phyloP scores from a whole-genome alignment of 345 rosid species.

The Garcia nutans region DNA sequence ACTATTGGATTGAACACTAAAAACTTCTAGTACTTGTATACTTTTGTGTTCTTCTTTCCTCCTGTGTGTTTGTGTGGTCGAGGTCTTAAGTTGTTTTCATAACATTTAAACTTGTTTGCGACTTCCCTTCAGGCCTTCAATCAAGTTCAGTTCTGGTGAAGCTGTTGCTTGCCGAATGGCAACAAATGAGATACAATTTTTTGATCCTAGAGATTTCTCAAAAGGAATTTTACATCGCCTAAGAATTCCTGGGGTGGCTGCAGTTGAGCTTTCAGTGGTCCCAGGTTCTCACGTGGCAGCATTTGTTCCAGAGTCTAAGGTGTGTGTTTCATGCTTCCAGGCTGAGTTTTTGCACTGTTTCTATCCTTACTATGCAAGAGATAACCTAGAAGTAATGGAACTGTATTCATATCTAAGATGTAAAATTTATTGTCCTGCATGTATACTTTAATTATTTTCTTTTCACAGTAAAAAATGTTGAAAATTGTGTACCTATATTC shows the following conservation, averaged over 20 bases:
- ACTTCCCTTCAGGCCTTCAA: conserved; percentile 65
- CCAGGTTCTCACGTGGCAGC: conserved; percentile 87
- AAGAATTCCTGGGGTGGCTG: conserved; percentile 75
- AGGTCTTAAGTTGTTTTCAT: neutral
- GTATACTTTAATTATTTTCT: neutral
- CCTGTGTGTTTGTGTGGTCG: neutral
- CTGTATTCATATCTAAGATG: neutral
- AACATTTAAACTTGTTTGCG: conserved; percentile 14
- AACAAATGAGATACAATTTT: conserved; percentile 88
- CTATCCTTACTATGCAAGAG: neutral
- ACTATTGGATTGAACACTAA: neutral
- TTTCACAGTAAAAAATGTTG: neutral
- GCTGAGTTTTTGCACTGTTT: conserved; percentile 1
- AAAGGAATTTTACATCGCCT: conserved; percentile 64
- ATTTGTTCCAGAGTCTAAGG: conserved; percentile 95
- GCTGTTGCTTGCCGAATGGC: conserved; percentile 76
- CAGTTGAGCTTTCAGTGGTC: conserved; percentile 70
- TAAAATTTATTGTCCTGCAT: neutral
- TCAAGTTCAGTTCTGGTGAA: conserved; percentile 78
- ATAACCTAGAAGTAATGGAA: neutral
- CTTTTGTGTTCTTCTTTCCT: neutral
- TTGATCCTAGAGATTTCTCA: conserved; percentile 75
- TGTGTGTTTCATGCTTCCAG: conserved; percentile 23
- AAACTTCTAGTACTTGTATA: neutral
- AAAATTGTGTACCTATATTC: neutral